Conservation (phyloP, 2,329 filamentous ascomycete species). For the Ophiosphaerella herpotricha region DNA sequence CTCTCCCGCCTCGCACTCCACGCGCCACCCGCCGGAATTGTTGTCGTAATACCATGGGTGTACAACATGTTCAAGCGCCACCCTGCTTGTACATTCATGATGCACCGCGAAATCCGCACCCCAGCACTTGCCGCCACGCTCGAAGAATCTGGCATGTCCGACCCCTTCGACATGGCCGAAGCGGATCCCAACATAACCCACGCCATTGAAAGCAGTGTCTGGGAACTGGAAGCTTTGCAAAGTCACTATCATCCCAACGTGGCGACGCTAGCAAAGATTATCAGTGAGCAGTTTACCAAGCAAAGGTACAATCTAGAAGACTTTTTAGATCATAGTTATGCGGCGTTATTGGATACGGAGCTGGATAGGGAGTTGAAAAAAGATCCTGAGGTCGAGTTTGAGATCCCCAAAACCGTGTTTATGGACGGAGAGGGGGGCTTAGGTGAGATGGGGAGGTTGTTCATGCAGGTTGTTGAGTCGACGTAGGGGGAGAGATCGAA, state of each 20-base stretch:
- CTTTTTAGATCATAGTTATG: slow-evolving; percentile 93
- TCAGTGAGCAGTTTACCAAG: slow-evolving; percentile 97
- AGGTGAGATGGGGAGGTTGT: slow-evolving; percentile 36
- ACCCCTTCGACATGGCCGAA: slow-evolving; percentile 79
- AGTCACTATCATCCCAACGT: slow-evolving; percentile 97
- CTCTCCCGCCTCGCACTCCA: slow-evolving; percentile 82
- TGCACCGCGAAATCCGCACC: slow-evolving; percentile 75
- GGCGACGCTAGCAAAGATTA: slow-evolving; percentile 88
- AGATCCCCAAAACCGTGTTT: slow-evolving; percentile 88
- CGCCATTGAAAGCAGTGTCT: slow-evolving; percentile 90
- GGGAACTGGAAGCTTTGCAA: slow-evolving; percentile 91
- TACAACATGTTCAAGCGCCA: slow-evolving; percentile 94
- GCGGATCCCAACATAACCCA: slow-evolving; percentile 80
- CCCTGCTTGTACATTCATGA: slow-evolving; percentile 92
- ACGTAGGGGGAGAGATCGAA: slow-evolving; percentile 11
- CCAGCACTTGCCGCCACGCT: slow-evolving; percentile 62
- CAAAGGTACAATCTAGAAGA: slow-evolving; percentile 94
- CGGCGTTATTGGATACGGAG: slow-evolving; percentile 81
- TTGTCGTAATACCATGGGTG: slow-evolving; percentile 86
- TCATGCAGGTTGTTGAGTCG: slow-evolving; percentile 37
- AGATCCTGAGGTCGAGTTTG: slow-evolving; percentile 85
- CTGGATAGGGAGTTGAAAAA: slow-evolving; percentile 83
- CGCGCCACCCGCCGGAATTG: slow-evolving; percentile 86
- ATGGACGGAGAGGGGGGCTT: slow-evolving; percentile 45
- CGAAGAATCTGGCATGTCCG: slow-evolving; percentile 66